A percentile compares a stretch with the other conserved stretches of the same genome.
These are phyloP conservation scores for Pisolithus microcarpus DNA, from an alignment of 768 basidiomycete species.

Conservation along the genomic window DNA sequence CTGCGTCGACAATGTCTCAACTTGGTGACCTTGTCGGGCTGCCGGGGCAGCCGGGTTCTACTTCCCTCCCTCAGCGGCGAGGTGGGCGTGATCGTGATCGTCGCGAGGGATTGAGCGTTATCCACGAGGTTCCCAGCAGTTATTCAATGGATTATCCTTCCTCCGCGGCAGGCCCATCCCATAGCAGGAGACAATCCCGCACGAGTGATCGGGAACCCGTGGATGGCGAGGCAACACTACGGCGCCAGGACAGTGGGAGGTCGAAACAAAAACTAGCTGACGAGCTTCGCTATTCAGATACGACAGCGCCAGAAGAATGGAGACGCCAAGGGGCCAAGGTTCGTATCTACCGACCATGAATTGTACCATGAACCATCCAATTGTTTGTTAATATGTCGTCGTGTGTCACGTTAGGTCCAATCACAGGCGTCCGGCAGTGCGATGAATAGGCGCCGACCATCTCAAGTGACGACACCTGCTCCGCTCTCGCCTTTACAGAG, in stretches of 20 bases:
- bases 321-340: conserved; percentile 13
- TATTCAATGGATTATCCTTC: conserved; percentile 21
- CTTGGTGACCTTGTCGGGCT: conserved; percentile 24
- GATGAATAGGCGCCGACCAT: conserved; percentile 13
- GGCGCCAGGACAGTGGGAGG: conserved; percentile 9
- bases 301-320: conserved; percentile 26
- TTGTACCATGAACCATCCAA: too few relatives aligned
- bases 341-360: neutral
- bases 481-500: conserved; percentile 21
- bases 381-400: neutral
- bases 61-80: conserved; percentile 7
- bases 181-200: conserved; percentile 9
- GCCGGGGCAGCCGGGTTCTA: conserved; percentile 10
- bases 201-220: neutral
- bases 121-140: conserved; percentile 26
- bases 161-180: conserved; percentile 14
- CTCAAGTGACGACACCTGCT: conserved; percentile 17
- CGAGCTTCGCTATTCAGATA: conserved; percentile 29
- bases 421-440: conserved; percentile 9
- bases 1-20: conserved; percentile 27
- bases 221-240: conserved; percentile 12
- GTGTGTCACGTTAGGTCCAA: conserved; percentile 5
- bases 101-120: conserved; percentile 21
- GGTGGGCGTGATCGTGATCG: conserved; percentile 9
- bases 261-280: conserved; percentile 28